Evolutionary conservation across 2,329 filamentous ascomycete genomes (phyloP).

Genomic region (Pseudomassariella vexata): DNA sequence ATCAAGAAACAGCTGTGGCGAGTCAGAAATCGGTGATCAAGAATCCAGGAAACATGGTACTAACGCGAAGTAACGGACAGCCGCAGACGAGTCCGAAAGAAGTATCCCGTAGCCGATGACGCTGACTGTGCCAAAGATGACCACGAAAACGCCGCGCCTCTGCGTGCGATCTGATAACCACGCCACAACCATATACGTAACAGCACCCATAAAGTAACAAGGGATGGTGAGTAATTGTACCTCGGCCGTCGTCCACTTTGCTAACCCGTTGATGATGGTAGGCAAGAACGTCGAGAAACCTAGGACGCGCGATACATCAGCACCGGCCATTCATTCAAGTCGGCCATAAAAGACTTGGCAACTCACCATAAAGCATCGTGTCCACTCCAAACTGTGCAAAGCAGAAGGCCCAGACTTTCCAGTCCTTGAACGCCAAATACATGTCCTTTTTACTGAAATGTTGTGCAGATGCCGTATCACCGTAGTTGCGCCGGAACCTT

Average conservation of each 20-base stretch:
- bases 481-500: slow-evolving; percentile 34
- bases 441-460: slow-evolving; percentile 55
- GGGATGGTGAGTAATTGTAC: slow-evolving; percentile 75
- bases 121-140: slow-evolving; percentile 56
- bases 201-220: slow-evolving; percentile 67
- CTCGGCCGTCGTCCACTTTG: slow-evolving; percentile 55
- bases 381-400: slow-evolving; percentile 67
- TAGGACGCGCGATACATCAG: too few species aligned
- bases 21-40: slow-evolving; percentile 3
- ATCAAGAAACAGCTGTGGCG: slow-evolving; percentile 60
- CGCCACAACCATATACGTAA: slow-evolving; percentile 61
- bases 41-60: neutral
- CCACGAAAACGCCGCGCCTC: slow-evolving; percentile 57
- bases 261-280: slow-evolving; percentile 68
- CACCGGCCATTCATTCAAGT: too few species aligned
- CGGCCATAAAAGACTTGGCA: neutral
- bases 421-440: slow-evolving; percentile 61
- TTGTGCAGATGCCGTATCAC: slow-evolving; percentile 38
- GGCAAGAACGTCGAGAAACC: slow-evolving; percentile 74
- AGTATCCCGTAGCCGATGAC: slow-evolving; percentile 65
- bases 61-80: slow-evolving; percentile 63
- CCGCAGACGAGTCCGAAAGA: slow-evolving; percentile 52
- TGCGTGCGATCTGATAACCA: slow-evolving; percentile 63
- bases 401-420: slow-evolving; percentile 69
- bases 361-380: slow-evolving; percentile 63